A percentile compares a stretch with the other conserved stretches of the same genome.
These are phyloP conservation scores for Arthrobotrys conoides DNA, from an alignment of 2,329 filamentous ascomycete genomes.

Conservation along the genomic window DNA sequence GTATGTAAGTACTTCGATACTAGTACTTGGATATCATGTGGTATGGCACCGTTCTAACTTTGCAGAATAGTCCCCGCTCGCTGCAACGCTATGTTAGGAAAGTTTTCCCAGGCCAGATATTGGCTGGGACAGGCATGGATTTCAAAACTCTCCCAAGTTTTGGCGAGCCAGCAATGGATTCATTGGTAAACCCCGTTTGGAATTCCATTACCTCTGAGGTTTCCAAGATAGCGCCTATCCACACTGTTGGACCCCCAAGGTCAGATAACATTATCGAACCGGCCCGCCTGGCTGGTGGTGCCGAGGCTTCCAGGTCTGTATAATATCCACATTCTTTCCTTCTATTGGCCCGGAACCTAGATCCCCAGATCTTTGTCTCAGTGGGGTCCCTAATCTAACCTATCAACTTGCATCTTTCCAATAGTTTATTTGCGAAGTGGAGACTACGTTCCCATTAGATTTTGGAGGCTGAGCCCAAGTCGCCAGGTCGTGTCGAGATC, in stretches of 20 bases:
- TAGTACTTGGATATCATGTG: too few relatives aligned
- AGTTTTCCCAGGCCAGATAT: not conserved
- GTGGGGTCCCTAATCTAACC: conserved; percentile 13
- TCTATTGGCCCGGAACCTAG: conserved; percentile 34
- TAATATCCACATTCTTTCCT: conserved; percentile 16
- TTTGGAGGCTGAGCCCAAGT: conserved; percentile 22
- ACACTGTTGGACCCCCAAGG: conserved; percentile 19
- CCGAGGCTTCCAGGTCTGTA: conserved; percentile 7
- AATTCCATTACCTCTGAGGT: conserved; percentile 17
- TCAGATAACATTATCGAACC: conserved; percentile 42
- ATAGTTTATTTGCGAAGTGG: conserved; percentile 29
- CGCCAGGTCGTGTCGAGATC: conserved; percentile 9
- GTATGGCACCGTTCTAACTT: not conserved
- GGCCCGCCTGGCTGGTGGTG: conserved; percentile 33
- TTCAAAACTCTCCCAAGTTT: not conserved
- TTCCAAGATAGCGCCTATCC: conserved; percentile 32
- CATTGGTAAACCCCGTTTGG: conserved; percentile 6
- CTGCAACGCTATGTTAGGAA: not conserved
- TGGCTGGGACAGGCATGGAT: not conserved
- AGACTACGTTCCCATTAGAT: not conserved
- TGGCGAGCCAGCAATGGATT: not conserved
- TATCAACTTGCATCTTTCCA: conserved; percentile 13
- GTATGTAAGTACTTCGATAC: too few relatives aligned
- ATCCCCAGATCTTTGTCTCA: conserved; percentile 46
- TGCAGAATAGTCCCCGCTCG: not conserved